These are phyloP conservation scores for Paecilomyces formosus DNA, from an alignment of 2,329 filamentous ascomycete species.

Conservation along the genomic window DNA sequence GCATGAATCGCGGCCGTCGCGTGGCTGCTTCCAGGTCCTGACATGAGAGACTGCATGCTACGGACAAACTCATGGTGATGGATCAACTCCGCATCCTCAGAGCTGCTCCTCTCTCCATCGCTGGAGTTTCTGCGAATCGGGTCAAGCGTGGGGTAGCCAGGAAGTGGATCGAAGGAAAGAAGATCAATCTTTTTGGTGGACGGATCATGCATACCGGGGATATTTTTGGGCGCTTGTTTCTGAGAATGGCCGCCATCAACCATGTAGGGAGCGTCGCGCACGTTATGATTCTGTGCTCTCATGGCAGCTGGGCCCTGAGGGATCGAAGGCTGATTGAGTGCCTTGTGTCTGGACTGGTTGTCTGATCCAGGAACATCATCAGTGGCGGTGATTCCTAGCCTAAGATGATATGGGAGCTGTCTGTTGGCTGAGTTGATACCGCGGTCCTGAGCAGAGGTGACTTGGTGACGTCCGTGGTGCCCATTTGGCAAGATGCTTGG, in stretches of 20 bases:
- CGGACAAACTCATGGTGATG: slow-evolving; percentile 12
- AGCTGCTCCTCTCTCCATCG: slow-evolving; percentile 4
- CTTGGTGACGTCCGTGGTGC: slow-evolving; percentile 9
- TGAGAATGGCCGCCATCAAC: slow-evolving; percentile 4
- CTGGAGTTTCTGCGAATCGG: slow-evolving; percentile 3
- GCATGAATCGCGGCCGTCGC: slow-evolving; percentile 6
- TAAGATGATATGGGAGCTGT: slow-evolving; percentile 1
- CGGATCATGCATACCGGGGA: slow-evolving; percentile 2
- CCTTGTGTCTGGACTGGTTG: neutral
- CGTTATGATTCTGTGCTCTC: slow-evolving; percentile 4
- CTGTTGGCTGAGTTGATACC: neutral
- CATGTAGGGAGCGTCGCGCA: slow-evolving; percentile 4
- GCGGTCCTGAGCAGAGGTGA: neutral
- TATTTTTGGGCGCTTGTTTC: slow-evolving; percentile 8
- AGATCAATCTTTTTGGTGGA: slow-evolving; percentile 14
- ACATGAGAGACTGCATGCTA: slow-evolving; percentile 13
- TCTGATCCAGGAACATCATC: neutral
- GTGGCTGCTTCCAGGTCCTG: slow-evolving; percentile 4
- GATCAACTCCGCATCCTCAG: slow-evolving; percentile 7
- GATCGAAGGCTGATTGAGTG: slow-evolving; percentile 2
- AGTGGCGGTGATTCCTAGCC: neutral
- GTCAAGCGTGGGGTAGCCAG: slow-evolving; percentile 9
- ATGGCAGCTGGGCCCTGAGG: neutral
- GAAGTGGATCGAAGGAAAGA: slow-evolving; percentile 11
- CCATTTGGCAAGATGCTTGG: slow-evolving; percentile 18